Conservation (phyloP, 2,329 filamentous ascomycete genomes). For the Diplodia corticola region DNA sequence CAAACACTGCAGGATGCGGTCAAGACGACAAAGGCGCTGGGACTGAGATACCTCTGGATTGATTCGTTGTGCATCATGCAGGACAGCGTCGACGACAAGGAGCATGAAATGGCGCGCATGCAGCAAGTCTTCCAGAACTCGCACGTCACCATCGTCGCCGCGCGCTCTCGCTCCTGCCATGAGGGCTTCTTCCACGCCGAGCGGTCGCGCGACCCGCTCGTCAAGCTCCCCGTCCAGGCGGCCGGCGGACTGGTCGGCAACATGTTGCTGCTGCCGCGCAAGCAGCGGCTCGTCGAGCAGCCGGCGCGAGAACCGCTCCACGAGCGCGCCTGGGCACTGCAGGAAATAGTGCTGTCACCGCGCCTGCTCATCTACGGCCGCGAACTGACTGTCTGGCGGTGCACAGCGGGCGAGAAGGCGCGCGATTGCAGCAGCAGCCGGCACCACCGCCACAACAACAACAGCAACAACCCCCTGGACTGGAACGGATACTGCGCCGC, state of each 20-base stretch:
- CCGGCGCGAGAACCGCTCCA: conserved; percentile 6
- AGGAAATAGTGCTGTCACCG: conserved; percentile 20
- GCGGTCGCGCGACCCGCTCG: not conserved
- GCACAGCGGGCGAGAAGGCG: conserved; percentile 6
- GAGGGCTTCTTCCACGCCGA: conserved; percentile 15
- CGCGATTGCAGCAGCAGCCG: not conserved
- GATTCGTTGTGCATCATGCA: conserved; percentile 24
- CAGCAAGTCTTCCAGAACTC: conserved; percentile 15
- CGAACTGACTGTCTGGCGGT: conserved; percentile 12
- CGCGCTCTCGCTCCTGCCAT: not conserved
- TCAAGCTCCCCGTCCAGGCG: conserved; percentile 3
- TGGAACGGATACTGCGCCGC: conserved; percentile 23
- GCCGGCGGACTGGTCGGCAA: not conserved
- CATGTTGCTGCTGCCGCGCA: conserved; percentile 3
- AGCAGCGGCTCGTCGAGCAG: not conserved
- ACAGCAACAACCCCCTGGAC: conserved; percentile 3
- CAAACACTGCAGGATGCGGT: conserved; percentile 21
- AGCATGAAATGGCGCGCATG: conserved; percentile 17
- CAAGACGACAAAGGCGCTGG: conserved; percentile 8
- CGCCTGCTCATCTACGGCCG: conserved; percentile 21
- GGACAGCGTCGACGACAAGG: conserved; percentile 14
- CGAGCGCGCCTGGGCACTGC: conserved; percentile 23
- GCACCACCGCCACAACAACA: not conserved
- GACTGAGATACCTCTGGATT: conserved; percentile 23
- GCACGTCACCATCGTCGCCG: conserved; percentile 16